Percentiles rank a stretch among this genome's conserved stretches.
Conservation (phyloP, 2,329 filamentous ascomycete species). For the Colletotrichum euphorbiae region DNA sequence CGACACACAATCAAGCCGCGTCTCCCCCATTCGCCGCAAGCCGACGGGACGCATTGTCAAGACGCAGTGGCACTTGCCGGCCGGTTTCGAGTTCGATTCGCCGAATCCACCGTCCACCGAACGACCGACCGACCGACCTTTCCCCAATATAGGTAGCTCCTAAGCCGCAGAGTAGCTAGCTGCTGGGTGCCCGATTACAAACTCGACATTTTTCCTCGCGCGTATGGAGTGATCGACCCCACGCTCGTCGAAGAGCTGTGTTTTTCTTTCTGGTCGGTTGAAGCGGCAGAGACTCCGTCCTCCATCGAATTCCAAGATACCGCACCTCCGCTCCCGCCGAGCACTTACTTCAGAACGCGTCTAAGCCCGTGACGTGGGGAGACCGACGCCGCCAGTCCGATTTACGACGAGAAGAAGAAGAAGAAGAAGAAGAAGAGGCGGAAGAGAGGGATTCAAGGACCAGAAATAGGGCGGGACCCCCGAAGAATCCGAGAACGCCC, state of each 20-base stretch:
- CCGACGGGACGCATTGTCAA: constrained; percentile 27
- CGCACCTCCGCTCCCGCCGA: background rate
- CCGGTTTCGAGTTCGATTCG: constrained; percentile 36
- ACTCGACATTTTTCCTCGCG: constrained; percentile 19
- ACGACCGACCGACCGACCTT: constrained; percentile 2
- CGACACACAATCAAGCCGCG: background rate
- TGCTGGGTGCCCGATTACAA: constrained; percentile 24
- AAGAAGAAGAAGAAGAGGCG: background rate
- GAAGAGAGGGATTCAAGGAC: background rate
- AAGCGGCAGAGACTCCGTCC: background rate
- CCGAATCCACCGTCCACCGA: constrained; percentile 23
- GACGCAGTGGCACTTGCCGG: constrained; percentile 35
- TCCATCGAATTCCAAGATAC: constrained; percentile 6
- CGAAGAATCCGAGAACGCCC: constrained; percentile 1
- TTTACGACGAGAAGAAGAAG: constrained; percentile 1
- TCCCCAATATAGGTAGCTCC: constrained; percentile 1
- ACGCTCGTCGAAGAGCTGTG: constrained; percentile 29
- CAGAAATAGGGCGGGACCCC: background rate
- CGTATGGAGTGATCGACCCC: constrained; percentile 35
- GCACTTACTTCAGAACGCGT: constrained; percentile 15
- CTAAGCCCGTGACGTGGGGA: constrained; percentile 14
- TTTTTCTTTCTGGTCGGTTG: background rate
- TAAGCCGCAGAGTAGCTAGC: constrained; percentile 6
- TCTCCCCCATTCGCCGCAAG: background rate
- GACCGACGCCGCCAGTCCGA: constrained; percentile 16